Evolutionary conservation across 257 asterid species (phyloP), one percentile per base, ranked within the genome.

Genomic region (Ballota nigra): DNA sequence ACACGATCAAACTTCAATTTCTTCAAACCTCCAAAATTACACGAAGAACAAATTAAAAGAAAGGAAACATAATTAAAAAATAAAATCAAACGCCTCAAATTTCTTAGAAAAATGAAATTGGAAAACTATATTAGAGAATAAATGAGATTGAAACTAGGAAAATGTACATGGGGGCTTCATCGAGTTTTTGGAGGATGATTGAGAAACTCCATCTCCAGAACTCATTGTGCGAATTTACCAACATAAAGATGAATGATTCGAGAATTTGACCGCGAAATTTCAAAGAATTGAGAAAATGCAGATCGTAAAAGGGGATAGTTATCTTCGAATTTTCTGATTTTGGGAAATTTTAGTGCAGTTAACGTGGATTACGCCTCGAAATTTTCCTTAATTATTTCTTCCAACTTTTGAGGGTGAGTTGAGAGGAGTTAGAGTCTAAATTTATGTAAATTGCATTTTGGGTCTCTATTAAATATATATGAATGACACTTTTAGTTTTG

Each of bases 141-240:
- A 24, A 55, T 10, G 26, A 41, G n/a, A n/a, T n/a, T n/a, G 55
- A 59, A 55, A 80, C 19, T 1, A 41, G 20, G 16, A 70, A 69
- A 76, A 63, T 9, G 7, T 77, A 82, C 89, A 84, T 53, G 52
- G 40, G 75, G 89, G 89, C 57, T 75, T 81, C 26, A 15, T 58
- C 28, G 85, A 78, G 59, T 26, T 72, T 78, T 80, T 83, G 79
- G 82, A 45, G 15, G 82, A 57, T 15, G 84, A 57, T 74, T 68
- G 75, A 52, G 84, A 23, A 69, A 65, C 75, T 69, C 78, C 84
- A 72, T 84, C 81, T 65, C 75, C 83, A 24, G 82, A 69, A 80
- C 84, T 76, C 84, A 82, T 82, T 67, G 38, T 68, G 76, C 19
- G 64, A 15, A 65, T 13, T 43, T 43, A 43, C 7, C 2, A 43